Evolutionary conservation across 148 eudicot genomes (phyloP).

Genomic region (Rhododendron griersonianum): DNA sequence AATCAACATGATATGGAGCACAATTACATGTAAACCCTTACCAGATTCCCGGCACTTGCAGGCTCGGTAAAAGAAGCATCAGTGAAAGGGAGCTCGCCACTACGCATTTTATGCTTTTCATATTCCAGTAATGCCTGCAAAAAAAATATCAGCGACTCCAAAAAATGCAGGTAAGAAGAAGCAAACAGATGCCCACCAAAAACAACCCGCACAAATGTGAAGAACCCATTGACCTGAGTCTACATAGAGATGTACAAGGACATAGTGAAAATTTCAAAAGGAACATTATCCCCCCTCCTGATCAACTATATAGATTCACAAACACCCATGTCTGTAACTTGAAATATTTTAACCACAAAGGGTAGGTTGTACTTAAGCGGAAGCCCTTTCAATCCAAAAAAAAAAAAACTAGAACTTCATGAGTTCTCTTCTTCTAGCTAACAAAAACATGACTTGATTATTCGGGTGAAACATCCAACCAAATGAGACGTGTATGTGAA

Average conservation of each 20-base stretch:
- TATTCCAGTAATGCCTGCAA: constrained; percentile 47
- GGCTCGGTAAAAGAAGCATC: constrained; percentile 34
- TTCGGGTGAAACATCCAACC: neutral
- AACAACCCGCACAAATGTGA: neutral
- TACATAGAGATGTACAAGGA: neutral
- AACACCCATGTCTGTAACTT: neutral
- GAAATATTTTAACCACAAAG: neutral
- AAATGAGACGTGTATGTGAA: neutral
- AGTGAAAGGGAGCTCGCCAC: constrained; percentile 46
- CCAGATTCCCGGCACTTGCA: constrained; percentile 30
- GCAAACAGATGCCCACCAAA: neutral
- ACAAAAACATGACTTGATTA: neutral
- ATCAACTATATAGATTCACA: neutral
- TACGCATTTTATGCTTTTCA: constrained; percentile 47
- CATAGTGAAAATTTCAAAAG: neutral
- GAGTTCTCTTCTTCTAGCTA: neutral
- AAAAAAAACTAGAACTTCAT: neutral
- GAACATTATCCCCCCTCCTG: neutral
- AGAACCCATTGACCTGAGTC: neutral
- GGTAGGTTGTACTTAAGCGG: neutral
- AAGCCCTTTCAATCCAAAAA: neutral
- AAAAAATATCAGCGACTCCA: constrained; percentile 9
- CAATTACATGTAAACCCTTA: neutral
- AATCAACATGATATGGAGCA: neutral
- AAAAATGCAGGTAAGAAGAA: neutral